These are phyloP conservation scores for Diversispora epigaea DNA, from an alignment of 192 early-diverging fungal genomes.

Conservation along the genomic window DNA sequence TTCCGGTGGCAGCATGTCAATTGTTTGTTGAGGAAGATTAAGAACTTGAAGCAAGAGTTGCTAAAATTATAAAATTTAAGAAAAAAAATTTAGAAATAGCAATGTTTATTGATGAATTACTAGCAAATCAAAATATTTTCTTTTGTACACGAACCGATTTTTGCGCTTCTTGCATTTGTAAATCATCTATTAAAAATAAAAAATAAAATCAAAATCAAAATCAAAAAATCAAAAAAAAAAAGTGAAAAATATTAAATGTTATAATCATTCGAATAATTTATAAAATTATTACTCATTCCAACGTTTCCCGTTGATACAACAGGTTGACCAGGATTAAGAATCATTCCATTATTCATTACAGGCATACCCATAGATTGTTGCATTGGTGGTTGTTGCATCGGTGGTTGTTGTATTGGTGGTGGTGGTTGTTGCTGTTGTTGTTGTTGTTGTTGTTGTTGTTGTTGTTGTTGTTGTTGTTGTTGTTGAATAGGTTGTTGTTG, in stretches of 20 bases:
- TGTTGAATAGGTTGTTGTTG: slow-evolving; percentile 34
- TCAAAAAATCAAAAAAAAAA: background rate
- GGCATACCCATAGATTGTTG: slow-evolving; percentile 18
- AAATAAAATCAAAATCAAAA: no score
- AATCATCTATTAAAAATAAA: background rate
- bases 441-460: slow-evolving; percentile 29
- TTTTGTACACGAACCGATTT: background rate
- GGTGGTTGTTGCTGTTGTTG: slow-evolving; percentile 31
- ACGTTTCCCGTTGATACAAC: background rate
- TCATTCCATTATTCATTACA: background rate
- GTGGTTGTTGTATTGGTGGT: slow-evolving; percentile 29
- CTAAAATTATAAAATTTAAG: slow-evolving; percentile 19
- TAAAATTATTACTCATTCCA: background rate
- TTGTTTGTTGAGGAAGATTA: slow-evolving; percentile 20
- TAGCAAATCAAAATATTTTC: background rate
- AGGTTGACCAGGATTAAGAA: background rate
- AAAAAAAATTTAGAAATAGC: background rate
- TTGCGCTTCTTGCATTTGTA: slow-evolving; percentile 15
- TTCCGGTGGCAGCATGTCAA: slow-evolving; percentile 24
- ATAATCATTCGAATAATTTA: background rate
- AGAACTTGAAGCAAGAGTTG: slow-evolving; percentile 20
- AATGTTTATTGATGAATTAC: background rate
- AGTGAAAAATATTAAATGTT: background rate
- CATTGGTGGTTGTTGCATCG: slow-evolving; percentile 1
- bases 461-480: slow-evolving; percentile 32